Evolutionary conservation across 2,329 filamentous ascomycete genomes (phyloP), one percentile per base, ranked within the genome.

Genomic region (Fusarium xyrophilum): DNA sequence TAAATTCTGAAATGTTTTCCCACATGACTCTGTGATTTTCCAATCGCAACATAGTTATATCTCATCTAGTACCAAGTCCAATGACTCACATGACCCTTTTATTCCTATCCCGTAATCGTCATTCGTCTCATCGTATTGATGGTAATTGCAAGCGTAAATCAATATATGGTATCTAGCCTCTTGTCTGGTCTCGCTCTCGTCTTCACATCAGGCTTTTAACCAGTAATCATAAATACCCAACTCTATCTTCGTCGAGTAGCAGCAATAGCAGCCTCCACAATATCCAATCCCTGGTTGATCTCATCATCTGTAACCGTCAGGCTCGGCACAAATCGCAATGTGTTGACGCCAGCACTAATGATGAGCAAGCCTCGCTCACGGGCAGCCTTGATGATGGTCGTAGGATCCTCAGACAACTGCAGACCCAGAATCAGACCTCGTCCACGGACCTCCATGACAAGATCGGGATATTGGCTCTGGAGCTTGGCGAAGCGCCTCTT

Each of bases 341-440:
- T 97, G 76, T 98, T 97, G 32, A 89, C 93, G 2, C 96, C 96
- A 30, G 93, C 95, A 3, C 93, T 97, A 75, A 99, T 97, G 63
- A 99, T 84, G 62, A 99, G 79, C 74, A 99, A 79, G 0, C 96
- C 96, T 63, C 93, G 86, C 82, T 98, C 93, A 65, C 96, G 85
- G 21, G 94, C 93, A 14, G 93, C 94, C 68, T 90, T 93, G 64
- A 99, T 85, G 63, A 99, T 89, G 15, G 84, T 86, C 21, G 86
- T 85, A 32, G 88, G 92, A 76, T 96, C 91, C 68, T 88, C 83
- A 10, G 85, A 88, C 59, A 99, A 82, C 81, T 99, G 96, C 44
- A 97, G 79, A 27, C 96, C 96, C 13, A 98, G 81, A 60, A 98
- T 93, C 74, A 99, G 79, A 12, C 96, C 96, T 57, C 87, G 87